Evolutionary conservation across 768 basidiomycete genomes (phyloP), one percentile per base, ranked within the genome.

Genomic region (Russula virescens): DNA sequence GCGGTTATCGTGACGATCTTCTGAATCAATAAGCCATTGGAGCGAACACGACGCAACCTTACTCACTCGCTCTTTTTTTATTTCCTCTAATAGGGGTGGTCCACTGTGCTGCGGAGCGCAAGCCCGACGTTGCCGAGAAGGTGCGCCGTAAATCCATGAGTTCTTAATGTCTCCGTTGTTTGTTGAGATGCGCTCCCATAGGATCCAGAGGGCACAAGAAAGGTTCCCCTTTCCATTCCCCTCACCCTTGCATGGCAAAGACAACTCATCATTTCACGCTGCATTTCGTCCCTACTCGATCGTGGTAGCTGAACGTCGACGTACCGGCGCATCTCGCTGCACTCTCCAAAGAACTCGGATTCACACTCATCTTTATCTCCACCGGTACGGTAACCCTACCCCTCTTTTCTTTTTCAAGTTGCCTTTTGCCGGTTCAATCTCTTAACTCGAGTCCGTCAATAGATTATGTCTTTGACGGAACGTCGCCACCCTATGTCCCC

Each of bases 391-490:
- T 5, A 53, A 26, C 19, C 25, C 3, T 9, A 5, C 16, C 14
- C 28, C 6, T 19, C 38, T 7, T n/a, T 21, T 6, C 26, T 9
- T 51, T 31, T 14, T 43, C 19, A 18, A 38, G 55, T 47, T n/a
- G n/a, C n/a, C n/a, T 34, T 47, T 11, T 0, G 18, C 31, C 26
- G 28, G 18, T 16, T 18, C 26, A 50, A 42, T 13, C 13, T 13
- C 13, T 3, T 28, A 40, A 40, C 21, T 19, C 23, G 8, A 47
- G n/a, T 23, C 43, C 3, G 31, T 43, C 31, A 13, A 55, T 47
- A 88, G 94, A 99, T 74, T 98, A 98, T 75, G 94, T 99, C 18
- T 98, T 98, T 70, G 92, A 95, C 66, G 96, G 96, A 1, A 86
- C 82, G n/a, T 85, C 87, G 1, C 92, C 96, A 3, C 94, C 94